Percentiles rank a stretch among this genome's conserved stretches.
Conservation (phyloP, 331 rosid genomes). For the Pyrus hybrid region DNA sequence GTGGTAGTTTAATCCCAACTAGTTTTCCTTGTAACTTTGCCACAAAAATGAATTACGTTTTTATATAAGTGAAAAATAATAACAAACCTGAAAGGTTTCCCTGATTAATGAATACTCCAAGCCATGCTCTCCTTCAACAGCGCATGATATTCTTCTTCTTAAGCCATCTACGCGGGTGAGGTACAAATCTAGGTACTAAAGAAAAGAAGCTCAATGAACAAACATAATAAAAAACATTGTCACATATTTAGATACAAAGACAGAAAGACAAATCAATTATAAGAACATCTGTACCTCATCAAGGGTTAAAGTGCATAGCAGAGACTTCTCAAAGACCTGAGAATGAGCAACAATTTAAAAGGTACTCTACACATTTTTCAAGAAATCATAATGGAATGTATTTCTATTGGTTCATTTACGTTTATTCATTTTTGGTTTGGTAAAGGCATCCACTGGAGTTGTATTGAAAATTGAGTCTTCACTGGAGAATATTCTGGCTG, state of each 20-base stretch:
- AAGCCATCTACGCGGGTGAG: conserved; percentile 85
- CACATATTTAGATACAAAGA: neutral
- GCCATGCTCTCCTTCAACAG: conserved; percentile 27
- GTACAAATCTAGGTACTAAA: conserved; percentile 80
- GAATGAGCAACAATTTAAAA: neutral
- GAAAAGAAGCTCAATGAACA: conserved; percentile 5
- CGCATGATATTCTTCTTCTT: conserved; percentile 65
- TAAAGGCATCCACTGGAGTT: neutral
- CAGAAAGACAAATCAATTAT: neutral
- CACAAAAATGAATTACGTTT: neutral
- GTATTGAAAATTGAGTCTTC: neutral
- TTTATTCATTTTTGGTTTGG: neutral
- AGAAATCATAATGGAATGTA: neutral
- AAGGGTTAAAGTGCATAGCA: conserved; percentile 50
- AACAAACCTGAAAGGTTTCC: conserved; percentile 79
- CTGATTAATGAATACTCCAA: conserved; percentile 50
- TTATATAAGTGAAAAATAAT: neutral
- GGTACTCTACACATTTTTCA: neutral
- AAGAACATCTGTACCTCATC: conserved; percentile 52
- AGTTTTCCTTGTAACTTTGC: neutral
- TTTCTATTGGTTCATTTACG: neutral
- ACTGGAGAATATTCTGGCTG: neutral
- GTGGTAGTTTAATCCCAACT: neutral
- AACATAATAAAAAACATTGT: neutral
- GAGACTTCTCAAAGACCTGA: conserved; percentile 76